A percentile compares a stretch with the other conserved stretches of the same genome.
These are phyloP conservation scores for Croton laevigatus DNA, from an alignment of 441 rosid genomes.

Conservation along the genomic window DNA sequence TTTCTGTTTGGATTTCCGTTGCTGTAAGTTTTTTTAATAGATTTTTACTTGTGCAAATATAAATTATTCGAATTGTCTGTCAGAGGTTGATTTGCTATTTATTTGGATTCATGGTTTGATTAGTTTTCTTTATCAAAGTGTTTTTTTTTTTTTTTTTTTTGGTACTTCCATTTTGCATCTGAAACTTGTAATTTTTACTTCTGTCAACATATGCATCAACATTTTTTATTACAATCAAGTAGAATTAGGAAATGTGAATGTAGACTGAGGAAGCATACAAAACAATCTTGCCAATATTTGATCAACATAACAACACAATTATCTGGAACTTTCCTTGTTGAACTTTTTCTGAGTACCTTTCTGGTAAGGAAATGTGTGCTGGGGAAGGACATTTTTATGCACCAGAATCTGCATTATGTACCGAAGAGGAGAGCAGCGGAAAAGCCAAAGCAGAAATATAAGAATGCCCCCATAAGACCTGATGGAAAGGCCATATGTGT, in stretches of 20 bases:
- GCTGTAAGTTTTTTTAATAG: constrained; percentile 5
- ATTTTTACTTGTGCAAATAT: constrained; percentile 18
- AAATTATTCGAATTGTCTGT: constrained; percentile 12
- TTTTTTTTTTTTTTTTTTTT: constrained; percentile 9
- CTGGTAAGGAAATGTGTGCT: too few species aligned
- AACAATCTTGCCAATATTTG: neutral
- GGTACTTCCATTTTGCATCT: neutral
- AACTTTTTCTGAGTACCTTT: neutral
- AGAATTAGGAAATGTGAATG: too few species aligned
- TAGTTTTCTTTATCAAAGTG: neutral
- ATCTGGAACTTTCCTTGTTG: neutral
- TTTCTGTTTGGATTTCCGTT: constrained; percentile 12
- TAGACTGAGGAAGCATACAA: neutral
- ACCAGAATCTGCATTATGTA: too few species aligned
- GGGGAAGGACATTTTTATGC: neutral
- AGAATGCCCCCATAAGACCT: neutral
- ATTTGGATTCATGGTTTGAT: constrained; percentile 6
- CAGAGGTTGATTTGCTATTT: constrained; percentile 10
- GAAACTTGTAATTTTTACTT: neutral
- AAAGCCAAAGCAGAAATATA: neutral
- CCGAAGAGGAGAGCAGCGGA: neutral
- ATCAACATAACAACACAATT: too few species aligned
- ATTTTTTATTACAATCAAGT: too few species aligned
- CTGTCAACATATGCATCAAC: neutral
- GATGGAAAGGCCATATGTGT: too few species aligned